These are phyloP conservation scores for Aspergillus haitiensis DNA, from an alignment of 495 filamentous ascomycete genomes.

Conservation along the genomic window DNA sequence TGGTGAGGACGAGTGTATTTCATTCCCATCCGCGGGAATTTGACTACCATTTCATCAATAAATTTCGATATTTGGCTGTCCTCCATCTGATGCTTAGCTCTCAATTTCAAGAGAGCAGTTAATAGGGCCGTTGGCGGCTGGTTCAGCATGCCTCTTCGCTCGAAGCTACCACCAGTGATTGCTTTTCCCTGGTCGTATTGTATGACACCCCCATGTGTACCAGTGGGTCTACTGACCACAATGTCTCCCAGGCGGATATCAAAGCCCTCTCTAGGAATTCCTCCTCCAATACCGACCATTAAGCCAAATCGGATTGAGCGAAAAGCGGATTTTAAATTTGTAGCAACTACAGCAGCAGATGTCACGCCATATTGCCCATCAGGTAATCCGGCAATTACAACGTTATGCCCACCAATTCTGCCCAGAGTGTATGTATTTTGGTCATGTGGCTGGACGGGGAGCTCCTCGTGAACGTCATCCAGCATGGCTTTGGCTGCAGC, in stretches of 20 bases:
- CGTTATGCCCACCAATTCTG: constrained; percentile 30
- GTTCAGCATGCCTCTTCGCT: constrained; percentile 31
- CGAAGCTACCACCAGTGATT: constrained; percentile 10
- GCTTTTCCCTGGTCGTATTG: constrained; percentile 44
- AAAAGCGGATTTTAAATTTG: constrained; percentile 34
- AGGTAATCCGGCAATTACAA: constrained; percentile 28
- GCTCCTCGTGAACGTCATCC: constrained; percentile 35
- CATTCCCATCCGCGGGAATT: background rate
- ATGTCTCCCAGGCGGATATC: constrained; percentile 46
- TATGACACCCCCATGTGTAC: constrained; percentile 34
- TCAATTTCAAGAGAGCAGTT: constrained; percentile 27
- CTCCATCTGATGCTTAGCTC: constrained; percentile 19
- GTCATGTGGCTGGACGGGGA: constrained; percentile 17
- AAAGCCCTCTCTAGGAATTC: constrained; percentile 15
- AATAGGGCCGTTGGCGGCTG: constrained; percentile 27
- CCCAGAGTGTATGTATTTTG: constrained; percentile 2
- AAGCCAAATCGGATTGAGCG: constrained; percentile 36
- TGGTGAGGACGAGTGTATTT: background rate
- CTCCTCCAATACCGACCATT: constrained; percentile 43
- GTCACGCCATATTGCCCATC: constrained; percentile 27
- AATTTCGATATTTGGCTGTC: constrained; percentile 14
- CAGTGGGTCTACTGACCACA: constrained; percentile 38
- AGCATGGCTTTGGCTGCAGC: constrained; percentile 42
- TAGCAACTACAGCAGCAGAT: constrained; percentile 32
- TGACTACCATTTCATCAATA: background rate